These are phyloP conservation scores for Phlebiopsis gigantea DNA, from an alignment of 768 basidiomycete genomes.

Conservation along the genomic window DNA sequence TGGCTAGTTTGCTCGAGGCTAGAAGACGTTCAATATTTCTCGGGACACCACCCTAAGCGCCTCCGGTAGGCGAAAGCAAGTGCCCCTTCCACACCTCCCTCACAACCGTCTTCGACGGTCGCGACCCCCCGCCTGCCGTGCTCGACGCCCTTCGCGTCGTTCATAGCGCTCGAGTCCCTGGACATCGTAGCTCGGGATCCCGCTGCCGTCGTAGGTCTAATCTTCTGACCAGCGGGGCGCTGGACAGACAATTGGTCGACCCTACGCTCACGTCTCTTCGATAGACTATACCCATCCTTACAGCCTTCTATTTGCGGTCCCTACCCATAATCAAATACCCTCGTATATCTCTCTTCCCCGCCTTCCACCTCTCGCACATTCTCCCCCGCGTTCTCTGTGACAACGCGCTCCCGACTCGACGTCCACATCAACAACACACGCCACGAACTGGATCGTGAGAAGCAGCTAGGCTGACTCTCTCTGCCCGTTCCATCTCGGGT, in stretches of 20 bases:
- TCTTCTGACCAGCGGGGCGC: conserved; percentile 1
- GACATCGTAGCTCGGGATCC: not conserved
- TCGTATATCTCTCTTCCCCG: not conserved
- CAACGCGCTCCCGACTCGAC: not conserved
- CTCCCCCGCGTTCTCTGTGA: not conserved
- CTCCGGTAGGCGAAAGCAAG: conserved; percentile 1
- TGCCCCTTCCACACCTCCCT: not conserved
- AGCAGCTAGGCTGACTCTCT: no score
- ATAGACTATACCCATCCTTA: conserved; percentile 8
- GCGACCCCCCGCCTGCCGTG: conserved; percentile 1
- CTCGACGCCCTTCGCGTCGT: conserved; percentile 8
- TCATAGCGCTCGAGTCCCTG: not conserved
- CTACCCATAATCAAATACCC: conserved; percentile 1
- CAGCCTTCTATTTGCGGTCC: conserved; percentile 5
- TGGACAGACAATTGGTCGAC: conserved; percentile 5
- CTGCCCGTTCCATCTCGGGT: no score
- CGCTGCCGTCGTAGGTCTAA: not conserved
- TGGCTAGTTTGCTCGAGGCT: not conserved
- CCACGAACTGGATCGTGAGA: no score
- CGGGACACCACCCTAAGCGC: not conserved
- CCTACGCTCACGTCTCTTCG: not conserved
- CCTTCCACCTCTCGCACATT: not conserved
- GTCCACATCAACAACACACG: not conserved
- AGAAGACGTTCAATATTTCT: not conserved
- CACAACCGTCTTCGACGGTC: conserved; percentile 5